Evolutionary conservation across 2,329 filamentous ascomycete species (phyloP), one percentile per base, ranked within the genome.

Genomic region (Microsporum audouinii): DNA sequence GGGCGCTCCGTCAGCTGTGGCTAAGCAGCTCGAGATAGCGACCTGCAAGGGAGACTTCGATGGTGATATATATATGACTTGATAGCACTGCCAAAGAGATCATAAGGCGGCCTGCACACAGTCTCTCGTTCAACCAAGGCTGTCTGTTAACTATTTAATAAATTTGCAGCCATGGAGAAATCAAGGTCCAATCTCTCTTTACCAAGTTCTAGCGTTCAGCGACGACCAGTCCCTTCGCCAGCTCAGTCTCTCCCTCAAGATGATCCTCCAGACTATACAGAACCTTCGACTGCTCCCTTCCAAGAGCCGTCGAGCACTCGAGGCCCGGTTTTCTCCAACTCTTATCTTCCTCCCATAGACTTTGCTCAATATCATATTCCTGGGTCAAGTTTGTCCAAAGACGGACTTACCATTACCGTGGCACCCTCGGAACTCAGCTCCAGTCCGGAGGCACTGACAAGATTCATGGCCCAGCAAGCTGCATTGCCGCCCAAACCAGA

Each of bases 401-500:
- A 70, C 62, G 63, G 62, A 27, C 65, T 65, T 5, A 67, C 66
- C 33, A 60, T 70, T 38, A 68, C 67, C 29, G 69, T 66, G 23
- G 67, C 65, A 17, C 65, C 65, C 41, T 62, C 66, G 4, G 63
- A 65, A 23, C 61, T 70, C 17, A 62, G 64, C 27, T 61, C 62
- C 1, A 65, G 65, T 47, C 63, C 68, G n/a, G 59, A 61, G 34
- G 61, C 62, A 36, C 64, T 71, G 12, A 58, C 66, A 6, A 62
- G 61, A 12, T 70, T 71, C 62, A 66, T 71, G 49, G 57, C 63
- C 58, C 67, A 70, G 23, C 69, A 71, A 60, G 68, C 67, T n/a
- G 51, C 62, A 14, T 56, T 71, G 1, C 69, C 69, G 7, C 69
- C 69, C 2, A 65, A 68, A 38, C 69, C 68, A 1, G 65, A 65